Conservation (phyloP, 1,284 basidiomycete species). For the Kwoniella shivajii region DNA sequence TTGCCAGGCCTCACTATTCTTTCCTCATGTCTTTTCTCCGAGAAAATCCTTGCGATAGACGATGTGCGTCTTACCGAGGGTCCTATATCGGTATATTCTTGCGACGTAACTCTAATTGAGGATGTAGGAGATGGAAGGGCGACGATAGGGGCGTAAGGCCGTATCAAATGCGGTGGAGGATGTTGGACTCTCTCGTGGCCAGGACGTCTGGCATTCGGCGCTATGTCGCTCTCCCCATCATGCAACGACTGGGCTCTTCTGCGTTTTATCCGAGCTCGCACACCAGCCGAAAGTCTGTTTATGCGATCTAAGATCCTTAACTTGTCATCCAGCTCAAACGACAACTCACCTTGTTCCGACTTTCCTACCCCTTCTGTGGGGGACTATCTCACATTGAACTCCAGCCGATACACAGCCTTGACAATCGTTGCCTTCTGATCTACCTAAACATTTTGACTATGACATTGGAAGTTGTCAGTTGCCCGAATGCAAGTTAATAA, state of each 20-base stretch:
- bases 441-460: conserved; percentile 12
- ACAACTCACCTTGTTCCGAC: conserved; percentile 8
- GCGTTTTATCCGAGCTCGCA: background rate
- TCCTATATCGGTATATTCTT: conserved; percentile 11
- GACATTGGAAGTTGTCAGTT: background rate
- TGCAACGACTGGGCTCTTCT: background rate
- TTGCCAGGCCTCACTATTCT: background rate
- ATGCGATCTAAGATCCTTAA: background rate
- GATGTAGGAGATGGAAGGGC: background rate
- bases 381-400: conserved; percentile 7
- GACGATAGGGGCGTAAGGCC: background rate
- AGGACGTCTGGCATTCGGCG: too few relatives aligned
- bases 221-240: background rate
- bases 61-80: conserved; percentile 9
- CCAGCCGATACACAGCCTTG: background rate
- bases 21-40: conserved; percentile 2
- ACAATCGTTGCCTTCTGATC: background rate
- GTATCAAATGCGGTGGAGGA: background rate
- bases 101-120: background rate
- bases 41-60: conserved; percentile 11
- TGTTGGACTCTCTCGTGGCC: background rate
- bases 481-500: background rate
- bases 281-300: conserved; percentile 5
- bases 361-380: conserved; percentile 13
- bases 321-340: background rate